A percentile compares a stretch with the other conserved stretches of the same genome.
These are phyloP conservation scores for Bonia amplexicaulis DNA, from an alignment of 176 grass and related monocot genomes.

Conservation along the genomic window DNA sequence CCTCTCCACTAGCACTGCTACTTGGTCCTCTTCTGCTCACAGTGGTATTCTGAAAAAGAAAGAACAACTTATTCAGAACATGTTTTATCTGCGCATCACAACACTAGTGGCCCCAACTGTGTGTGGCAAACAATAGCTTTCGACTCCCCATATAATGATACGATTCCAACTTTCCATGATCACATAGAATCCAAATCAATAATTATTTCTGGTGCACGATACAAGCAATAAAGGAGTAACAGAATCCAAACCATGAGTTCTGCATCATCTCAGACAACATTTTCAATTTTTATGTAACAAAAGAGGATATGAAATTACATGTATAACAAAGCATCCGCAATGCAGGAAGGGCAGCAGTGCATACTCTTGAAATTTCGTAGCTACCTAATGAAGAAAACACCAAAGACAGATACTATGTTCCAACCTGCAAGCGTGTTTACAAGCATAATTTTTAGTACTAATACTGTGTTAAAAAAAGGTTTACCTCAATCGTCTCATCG, in stretches of 20 bases:
- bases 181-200: background rate
- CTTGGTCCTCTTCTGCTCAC: slow-evolving; percentile 81
- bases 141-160: background rate
- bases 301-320: background rate
- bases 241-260: background rate
- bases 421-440: too few relatives aligned
- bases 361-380: too few relatives aligned
- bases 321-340: background rate
- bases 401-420: too few relatives aligned
- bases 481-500: too few relatives aligned
- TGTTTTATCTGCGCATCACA: background rate
- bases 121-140: background rate
- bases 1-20: slow-evolving; percentile 62
- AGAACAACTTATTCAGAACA: background rate
- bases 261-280: background rate
- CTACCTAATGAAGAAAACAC: too few relatives aligned
- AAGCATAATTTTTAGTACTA: too few relatives aligned
- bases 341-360: too few relatives aligned
- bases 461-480: too few relatives aligned
- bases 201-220: background rate
- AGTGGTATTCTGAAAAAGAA: slow-evolving; percentile 62
- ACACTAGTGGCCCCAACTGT: background rate
- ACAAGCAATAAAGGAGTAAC: background rate
- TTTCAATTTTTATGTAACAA: background rate
- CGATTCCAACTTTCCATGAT: background rate